Base-by-base conservation (phyloP, 2,329 filamentous ascomycete species). In the Penicillium glabrum region DNA sequence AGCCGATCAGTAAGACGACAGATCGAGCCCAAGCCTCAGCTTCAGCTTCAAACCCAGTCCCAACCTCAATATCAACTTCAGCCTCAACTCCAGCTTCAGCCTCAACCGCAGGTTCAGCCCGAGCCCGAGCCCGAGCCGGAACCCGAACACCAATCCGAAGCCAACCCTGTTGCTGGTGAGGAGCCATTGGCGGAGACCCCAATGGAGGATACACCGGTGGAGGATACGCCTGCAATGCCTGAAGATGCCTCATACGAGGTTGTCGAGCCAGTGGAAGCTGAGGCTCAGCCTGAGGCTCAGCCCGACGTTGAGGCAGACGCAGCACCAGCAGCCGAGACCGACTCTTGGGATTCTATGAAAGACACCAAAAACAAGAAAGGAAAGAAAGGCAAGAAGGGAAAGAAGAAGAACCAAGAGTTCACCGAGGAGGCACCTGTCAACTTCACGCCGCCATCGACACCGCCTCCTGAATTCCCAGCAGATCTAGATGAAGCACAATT, bases 401-500 rank as follows among this genome's bases (percentile, higher is more conserved):
- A 70, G 51, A 71, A 69, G 58, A 69, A 68, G 53, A 60, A 64
- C 23, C n/a, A 26, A 26, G 39, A 41, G 52, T 41, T 46, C 11
- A 56, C 52, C 5, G 66, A 60, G 48, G 73, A 71, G 46, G 49
- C 55, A 27, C 56, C 61, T 5, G 56, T 65, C 39, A 70, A 67
- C 31, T 54, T 75, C 57, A 77, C 75, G 8, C 74, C 75, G 2
- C 75, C 75, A 19, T 70, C 68, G 21, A 76, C 74, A 27, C 74
- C 75, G 37, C 74, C 74, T 5, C 69, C 67, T 14, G 45, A 54
- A 26, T 6, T 31, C 2, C 11, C 44, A 23, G 24, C 48, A 41
- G 53, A 51, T 21, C 27, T 29, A 1, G 8, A 50, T 19, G 47
- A 49, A 35, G 46, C 31, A 13, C n/a, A 27, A n/a, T 13, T 29